Conservation (phyloP, 2,329 filamentous ascomycete genomes). For the Ascosphaera pollenicola region DNA sequence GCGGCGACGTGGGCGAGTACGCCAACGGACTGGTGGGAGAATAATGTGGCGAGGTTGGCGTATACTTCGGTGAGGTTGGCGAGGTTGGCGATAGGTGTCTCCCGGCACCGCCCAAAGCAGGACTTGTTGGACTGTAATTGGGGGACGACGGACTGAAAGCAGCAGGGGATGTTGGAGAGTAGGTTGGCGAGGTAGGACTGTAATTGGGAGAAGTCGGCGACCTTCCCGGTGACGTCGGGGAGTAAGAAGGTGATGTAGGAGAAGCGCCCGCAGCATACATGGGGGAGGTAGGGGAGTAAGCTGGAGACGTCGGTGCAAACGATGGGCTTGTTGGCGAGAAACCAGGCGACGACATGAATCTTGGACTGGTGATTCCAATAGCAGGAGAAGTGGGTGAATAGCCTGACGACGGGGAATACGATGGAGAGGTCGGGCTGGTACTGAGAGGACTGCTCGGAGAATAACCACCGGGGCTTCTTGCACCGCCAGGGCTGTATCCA, state of each 20-base stretch:
- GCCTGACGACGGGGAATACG: slow-evolving; percentile 35
- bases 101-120: slow-evolving; percentile 20
- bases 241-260: slow-evolving; percentile 32
- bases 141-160: slow-evolving; percentile 35
- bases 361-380: slow-evolving; percentile 32
- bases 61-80: slow-evolving; percentile 31
- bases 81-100: slow-evolving; percentile 23
- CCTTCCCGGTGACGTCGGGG: slow-evolving; percentile 31
- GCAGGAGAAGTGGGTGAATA: slow-evolving; percentile 63
- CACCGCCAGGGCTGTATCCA: slow-evolving; percentile 44
- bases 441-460: slow-evolving; percentile 58
- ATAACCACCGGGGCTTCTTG: slow-evolving; percentile 40
- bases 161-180: slow-evolving; percentile 27
- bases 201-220: slow-evolving; percentile 39
- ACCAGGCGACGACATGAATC: slow-evolving; percentile 30
- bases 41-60: slow-evolving; percentile 31
- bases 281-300: slow-evolving; percentile 25
- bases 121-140: slow-evolving; percentile 33
- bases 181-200: slow-evolving; percentile 35
- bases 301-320: slow-evolving; percentile 42
- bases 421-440: slow-evolving; percentile 46
- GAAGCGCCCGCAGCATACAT: slow-evolving; percentile 42
- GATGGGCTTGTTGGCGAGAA: slow-evolving; percentile 32
- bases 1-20: slow-evolving; percentile 28
- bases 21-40: slow-evolving; percentile 24